Evolutionary conservation across 2,329 filamentous ascomycete species (phyloP).

Genomic region (Alternaria sp.): DNA sequence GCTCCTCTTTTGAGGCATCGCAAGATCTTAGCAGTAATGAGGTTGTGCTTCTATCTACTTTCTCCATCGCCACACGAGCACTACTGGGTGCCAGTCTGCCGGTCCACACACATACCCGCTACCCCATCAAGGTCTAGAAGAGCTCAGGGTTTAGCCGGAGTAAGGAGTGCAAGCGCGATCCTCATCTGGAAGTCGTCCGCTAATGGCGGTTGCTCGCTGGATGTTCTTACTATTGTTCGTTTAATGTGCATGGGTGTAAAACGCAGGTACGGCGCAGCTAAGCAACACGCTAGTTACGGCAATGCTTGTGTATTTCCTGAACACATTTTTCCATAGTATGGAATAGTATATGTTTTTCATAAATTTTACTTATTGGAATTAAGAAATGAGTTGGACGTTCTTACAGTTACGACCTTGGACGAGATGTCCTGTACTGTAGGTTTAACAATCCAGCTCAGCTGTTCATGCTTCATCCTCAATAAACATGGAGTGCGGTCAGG

Average conservation of each 20-base stretch:
- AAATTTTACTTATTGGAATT: background rate
- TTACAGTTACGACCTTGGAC: background rate
- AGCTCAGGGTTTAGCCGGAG: background rate
- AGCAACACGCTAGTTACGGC: background rate
- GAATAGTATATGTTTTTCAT: background rate
- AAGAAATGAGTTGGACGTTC: background rate
- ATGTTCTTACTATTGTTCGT: background rate
- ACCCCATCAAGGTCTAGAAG: background rate
- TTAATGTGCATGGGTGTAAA: background rate
- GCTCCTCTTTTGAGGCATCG: background rate
- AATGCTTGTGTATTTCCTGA: background rate
- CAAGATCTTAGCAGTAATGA: too few relatives aligned
- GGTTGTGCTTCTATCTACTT: too few relatives aligned
- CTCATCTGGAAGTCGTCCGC: background rate
- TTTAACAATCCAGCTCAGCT: background rate
- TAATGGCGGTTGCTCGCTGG: background rate
- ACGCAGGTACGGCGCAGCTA: background rate
- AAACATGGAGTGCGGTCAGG: background rate
- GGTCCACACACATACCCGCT: background rate
- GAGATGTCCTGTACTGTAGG: background rate
- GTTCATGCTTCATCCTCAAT: background rate
- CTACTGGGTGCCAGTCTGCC: background rate
- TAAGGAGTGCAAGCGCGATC: background rate
- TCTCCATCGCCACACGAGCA: background rate
- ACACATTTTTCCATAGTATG: accelerated